Conservation (phyloP, 768 basidiomycete genomes). For the Sutorius australiensis region DNA sequence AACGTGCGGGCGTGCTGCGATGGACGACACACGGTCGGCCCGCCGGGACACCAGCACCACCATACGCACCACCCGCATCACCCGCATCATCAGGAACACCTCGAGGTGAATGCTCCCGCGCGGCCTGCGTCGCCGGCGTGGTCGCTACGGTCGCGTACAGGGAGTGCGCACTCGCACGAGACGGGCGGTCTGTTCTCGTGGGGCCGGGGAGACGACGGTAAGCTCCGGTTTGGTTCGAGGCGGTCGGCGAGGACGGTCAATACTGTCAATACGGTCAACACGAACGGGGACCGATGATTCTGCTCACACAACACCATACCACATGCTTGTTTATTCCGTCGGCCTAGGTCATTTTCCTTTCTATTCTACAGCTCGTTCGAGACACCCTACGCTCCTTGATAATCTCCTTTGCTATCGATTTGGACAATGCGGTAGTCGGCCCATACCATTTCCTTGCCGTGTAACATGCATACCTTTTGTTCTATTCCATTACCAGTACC, state of each 20-base stretch:
- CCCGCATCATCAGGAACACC: conserved; percentile 52
- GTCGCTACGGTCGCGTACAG: conserved; percentile 79
- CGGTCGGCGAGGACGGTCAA: conserved; percentile 47
- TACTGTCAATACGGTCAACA: conserved; percentile 14
- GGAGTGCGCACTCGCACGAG: conserved; percentile 72
- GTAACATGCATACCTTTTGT: conserved; percentile 30
- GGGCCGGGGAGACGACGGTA: conserved; percentile 59
- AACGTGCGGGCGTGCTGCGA: conserved; percentile 93
- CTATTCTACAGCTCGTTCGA: conserved; percentile 18
- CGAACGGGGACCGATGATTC: conserved; percentile 24
- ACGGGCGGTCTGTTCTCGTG: conserved; percentile 66
- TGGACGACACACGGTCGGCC: conserved; percentile 81
- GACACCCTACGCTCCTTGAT: conserved; percentile 32
- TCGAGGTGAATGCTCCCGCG: conserved; percentile 45
- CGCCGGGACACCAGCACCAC: conserved; percentile 48
- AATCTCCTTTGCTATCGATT: conserved; percentile 25
- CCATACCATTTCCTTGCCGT: conserved; percentile 16
- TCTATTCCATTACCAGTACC: not conserved
- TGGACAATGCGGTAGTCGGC: conserved; percentile 9
- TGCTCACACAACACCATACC: too few relatives aligned
- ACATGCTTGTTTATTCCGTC: conserved; percentile 4
- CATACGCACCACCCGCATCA: conserved; percentile 58
- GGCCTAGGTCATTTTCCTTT: not conserved
- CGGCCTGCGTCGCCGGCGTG: conserved; percentile 79
- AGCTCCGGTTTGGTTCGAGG: conserved; percentile 71